Conservation (phyloP, 495 filamentous ascomycete species). For the Penicillium samsonianum region DNA sequence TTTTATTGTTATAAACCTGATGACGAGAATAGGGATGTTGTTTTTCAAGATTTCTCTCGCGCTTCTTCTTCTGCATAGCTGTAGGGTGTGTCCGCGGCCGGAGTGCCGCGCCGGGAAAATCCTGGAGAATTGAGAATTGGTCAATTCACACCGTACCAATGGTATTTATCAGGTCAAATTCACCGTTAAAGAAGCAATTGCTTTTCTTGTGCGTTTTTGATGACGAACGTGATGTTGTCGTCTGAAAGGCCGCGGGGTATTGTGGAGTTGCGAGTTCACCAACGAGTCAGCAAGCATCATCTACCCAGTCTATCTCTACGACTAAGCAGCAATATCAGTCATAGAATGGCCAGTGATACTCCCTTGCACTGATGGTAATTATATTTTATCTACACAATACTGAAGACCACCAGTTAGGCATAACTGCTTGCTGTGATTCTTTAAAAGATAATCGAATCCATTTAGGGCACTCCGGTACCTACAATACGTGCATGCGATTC, state of each 20-base stretch:
- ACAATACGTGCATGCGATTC: too few species aligned
- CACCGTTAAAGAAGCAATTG: neutral
- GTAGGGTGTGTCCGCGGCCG: neutral
- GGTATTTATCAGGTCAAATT: neutral
- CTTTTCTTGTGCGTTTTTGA: neutral
- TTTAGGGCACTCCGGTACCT: neutral
- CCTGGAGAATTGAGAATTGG: neutral
- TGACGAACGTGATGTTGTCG: neutral
- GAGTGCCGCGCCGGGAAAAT: neutral
- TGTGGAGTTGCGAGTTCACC: neutral
- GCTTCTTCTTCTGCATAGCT: neutral
- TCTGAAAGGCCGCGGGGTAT: neutral
- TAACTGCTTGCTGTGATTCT: neutral
- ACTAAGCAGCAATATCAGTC: neutral
- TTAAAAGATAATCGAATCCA: neutral
- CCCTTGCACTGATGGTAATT: neutral
- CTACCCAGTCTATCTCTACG: neutral
- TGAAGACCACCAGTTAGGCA: neutral
- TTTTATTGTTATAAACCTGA: conserved; percentile 1
- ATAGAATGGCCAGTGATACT: neutral
- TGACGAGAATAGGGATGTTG: conserved; percentile 1
- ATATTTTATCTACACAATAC: neutral
- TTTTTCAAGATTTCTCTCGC: conserved; percentile 10
- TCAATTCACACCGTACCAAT: neutral
- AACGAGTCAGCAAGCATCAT: neutral